Base-by-base conservation (phyloP, 495 filamentous ascomycete species). In the Lophiotrema nucula region DNA sequence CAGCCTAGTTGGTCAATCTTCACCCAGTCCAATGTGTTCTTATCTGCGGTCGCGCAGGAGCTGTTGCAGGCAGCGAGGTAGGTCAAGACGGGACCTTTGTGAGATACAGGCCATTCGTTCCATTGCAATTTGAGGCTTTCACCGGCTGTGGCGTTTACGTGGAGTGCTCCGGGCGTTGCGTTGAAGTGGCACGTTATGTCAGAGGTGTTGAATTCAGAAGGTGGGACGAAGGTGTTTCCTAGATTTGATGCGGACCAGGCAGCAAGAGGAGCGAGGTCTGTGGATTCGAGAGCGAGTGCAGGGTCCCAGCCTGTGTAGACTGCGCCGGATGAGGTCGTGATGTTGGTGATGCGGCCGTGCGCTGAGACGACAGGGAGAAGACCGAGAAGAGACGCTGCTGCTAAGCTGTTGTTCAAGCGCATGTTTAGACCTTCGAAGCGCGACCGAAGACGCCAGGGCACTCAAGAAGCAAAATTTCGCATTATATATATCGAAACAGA, bases 1-100 rank as follows among this genome's bases (percentile, higher is more conserved):
- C 88, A 76, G 56, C 86, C 88, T 4, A 72, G 73, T 16, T 56
- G 62, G 21, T 60, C 65, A 21, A 67, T 65, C 52, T 67, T 67
- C n/a, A 48, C 33, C 13, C 13, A 67, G 42, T 57, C 43, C n/a
- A 67, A 57, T 18, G 19, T 28, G 0, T 22, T 19, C 47, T 57
- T 55, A 33, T 61, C 52, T 44, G 49, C 52, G 21, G 26, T 4
- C 5, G 56, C 15, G 53, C 56, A 65, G 50, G 47, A 16, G 16
- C 24, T 55, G 10, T 27, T 35, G 79, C 88, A 91, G 19, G 24
- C 33, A n/a, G 65, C 65, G n/a, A 65, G 15, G 44, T 67, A 67
- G 15, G 55, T 56, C 43, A 65, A 37, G 19, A 67, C 48, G 22
- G 65, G 65, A 3, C 65, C 65, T 8, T 43, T 42, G 41, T 67